A percentile compares a stretch with the other conserved stretches of the same genome.
Conservation (phyloP, 176 grass and related monocot genomes). For the Ensete ventricosum region DNA sequence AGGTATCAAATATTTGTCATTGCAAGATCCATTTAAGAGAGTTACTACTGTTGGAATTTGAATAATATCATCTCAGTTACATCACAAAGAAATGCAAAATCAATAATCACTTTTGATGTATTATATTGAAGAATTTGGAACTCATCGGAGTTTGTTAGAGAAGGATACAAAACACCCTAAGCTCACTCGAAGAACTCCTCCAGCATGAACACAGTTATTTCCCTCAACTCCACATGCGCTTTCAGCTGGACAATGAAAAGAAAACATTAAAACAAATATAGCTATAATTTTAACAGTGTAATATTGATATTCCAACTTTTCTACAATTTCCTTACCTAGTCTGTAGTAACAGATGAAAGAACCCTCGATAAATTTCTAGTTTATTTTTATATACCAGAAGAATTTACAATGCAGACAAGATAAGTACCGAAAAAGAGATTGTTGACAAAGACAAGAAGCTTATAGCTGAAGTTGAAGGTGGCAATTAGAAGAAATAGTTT, state of each 20-base stretch:
- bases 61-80: background rate
- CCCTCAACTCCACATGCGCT: slow-evolving; percentile 49
- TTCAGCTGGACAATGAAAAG: slow-evolving; percentile 35
- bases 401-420: background rate
- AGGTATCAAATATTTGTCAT: slow-evolving; percentile 18
- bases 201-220: slow-evolving; percentile 57
- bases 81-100: background rate
- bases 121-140: background rate
- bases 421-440: background rate
- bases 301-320: too few species aligned
- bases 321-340: too few species aligned
- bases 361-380: background rate
- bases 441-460: background rate
- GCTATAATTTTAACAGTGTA: background rate
- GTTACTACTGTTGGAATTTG: background rate
- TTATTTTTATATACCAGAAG: background rate
- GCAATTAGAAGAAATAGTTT: background rate
- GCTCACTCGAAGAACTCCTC: slow-evolving; percentile 73
- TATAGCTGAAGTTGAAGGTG: background rate
- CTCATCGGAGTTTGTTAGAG: background rate
- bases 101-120: background rate
- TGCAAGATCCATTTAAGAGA: background rate
- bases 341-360: background rate
- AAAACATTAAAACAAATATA: background rate
- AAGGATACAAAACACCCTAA: slow-evolving; percentile 89